Evolutionary conservation across 805 yeast genomes (phyloP), one percentile per base, ranked within the genome.

Genomic region (Blastobotrys parvus): DNA sequence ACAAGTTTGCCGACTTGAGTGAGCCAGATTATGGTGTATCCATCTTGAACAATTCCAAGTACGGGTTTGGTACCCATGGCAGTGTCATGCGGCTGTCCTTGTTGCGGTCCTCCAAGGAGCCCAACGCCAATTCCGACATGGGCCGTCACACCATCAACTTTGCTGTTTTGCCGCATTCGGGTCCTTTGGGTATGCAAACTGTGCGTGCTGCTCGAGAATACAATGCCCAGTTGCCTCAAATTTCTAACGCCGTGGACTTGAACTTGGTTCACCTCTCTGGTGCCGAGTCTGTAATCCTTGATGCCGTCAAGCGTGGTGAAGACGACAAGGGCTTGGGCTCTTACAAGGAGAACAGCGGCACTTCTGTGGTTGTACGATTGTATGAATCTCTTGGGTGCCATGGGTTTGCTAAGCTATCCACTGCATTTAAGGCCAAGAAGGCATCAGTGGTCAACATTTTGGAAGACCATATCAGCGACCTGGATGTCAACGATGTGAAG

Each of bases 381-480:
- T 89, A 87, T 61, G 97, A 89, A 58, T 65, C 92, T 0, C 67
- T 89, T 38, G 97, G 97, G 6, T 97, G 96, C 39, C 67, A 68
- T 40, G 69, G 81, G 1, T 56, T 49, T 3, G 86, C 81, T 1
- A 57, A 49, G 4, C 58, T 87, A 27, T 56, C 55, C 15, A 65
- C 82, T 27, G 61, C 64, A 16, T 61, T 72, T 29, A 67, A 72
- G 0, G 79, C 80, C 3, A 67, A 57, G 56, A 71, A 74, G 55
- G 77, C 80, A 3, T 75, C 76, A 2, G 57, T 62, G 38, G 68
- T 67, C 25, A 63, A 65, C 41, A 47, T 61, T 20, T 54, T 62
- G 33, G 71, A 64, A 11, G 62, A 56, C 35, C 55, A 49, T 22
- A 39, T 67, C 21, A 51, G 45, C 15, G 48, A 56, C 13, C 53